These are phyloP conservation scores for Cadophora gregata DNA, from an alignment of 2,329 filamentous ascomycete species.

Conservation along the genomic window DNA sequence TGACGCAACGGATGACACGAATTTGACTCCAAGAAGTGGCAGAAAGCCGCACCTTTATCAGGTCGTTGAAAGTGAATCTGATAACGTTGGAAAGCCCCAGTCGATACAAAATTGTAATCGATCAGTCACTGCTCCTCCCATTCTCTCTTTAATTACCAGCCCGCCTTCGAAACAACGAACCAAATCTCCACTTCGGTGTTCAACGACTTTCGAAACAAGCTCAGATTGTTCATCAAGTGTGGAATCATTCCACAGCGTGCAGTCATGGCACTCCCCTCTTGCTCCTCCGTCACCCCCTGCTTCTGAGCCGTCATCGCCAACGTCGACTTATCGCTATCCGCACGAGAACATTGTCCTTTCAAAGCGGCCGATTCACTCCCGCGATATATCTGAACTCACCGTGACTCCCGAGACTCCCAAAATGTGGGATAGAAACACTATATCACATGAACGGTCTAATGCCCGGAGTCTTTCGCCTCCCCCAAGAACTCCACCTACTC, in stretches of 20 bases:
- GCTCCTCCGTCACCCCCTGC: constrained; percentile 54
- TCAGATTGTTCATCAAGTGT: constrained; percentile 53
- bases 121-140: constrained; percentile 48
- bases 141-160: constrained; percentile 51
- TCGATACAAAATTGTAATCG: constrained; percentile 44
- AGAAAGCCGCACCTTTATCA: constrained; percentile 42
- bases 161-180: constrained; percentile 47
- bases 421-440: constrained; percentile 33
- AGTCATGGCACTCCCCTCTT: constrained; percentile 57
- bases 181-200: constrained; percentile 35
- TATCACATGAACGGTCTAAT: constrained; percentile 21
- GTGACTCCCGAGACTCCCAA: constrained; percentile 37
- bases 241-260: constrained; percentile 61
- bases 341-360: constrained; percentile 50
- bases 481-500: constrained; percentile 53
- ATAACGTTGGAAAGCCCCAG: constrained; percentile 42
- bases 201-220: constrained; percentile 37
- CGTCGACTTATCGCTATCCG: constrained; percentile 47
- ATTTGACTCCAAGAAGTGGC: constrained; percentile 34
- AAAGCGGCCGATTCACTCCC: constrained; percentile 42
- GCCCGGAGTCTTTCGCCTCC: constrained; percentile 31
- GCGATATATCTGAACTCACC: constrained; percentile 46
- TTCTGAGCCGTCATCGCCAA: constrained; percentile 48
- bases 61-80: constrained; percentile 40
- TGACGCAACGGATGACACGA: constrained; percentile 40